A percentile compares a stretch with the other conserved stretches of the same genome.
These are phyloP conservation scores for Bjerkandera adusta DNA, from an alignment of 1,284 basidiomycete genomes.

Conservation along the genomic window DNA sequence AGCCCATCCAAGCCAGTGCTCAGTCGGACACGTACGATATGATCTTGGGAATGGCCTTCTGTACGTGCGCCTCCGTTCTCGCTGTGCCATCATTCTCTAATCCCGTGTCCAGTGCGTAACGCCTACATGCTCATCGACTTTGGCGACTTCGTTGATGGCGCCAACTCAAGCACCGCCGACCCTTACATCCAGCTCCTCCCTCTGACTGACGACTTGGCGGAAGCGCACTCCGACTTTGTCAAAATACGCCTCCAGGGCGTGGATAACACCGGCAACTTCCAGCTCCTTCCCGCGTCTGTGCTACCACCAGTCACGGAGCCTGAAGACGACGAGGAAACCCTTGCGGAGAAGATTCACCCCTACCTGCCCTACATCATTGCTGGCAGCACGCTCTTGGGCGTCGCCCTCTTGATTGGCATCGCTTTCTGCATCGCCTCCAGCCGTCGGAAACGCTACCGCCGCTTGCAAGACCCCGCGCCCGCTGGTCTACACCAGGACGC, in stretches of 20 bases:
- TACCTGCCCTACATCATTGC: constrained; percentile 33
- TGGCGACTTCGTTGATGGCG: constrained; percentile 51
- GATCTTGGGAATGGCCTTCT: constrained; percentile 78
- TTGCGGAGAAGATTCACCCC: constrained; percentile 24
- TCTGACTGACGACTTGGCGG: constrained; percentile 34
- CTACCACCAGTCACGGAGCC: constrained; percentile 19
- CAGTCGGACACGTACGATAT: constrained; percentile 58
- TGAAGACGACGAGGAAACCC: constrained; percentile 14
- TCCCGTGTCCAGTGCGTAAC: constrained; percentile 56
- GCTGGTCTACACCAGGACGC: constrained; percentile 23
- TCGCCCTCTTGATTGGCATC: constrained; percentile 23
- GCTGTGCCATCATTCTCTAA: neutral
- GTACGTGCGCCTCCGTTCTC: constrained; percentile 42
- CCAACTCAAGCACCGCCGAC: constrained; percentile 29
- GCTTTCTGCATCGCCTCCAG: constrained; percentile 28
- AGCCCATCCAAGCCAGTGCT: constrained; percentile 57
- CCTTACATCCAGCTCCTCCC: constrained; percentile 66
- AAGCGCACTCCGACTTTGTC: constrained; percentile 54
- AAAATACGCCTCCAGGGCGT: constrained; percentile 44
- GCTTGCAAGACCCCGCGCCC: constrained; percentile 30
- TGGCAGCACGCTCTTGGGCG: constrained; percentile 24
- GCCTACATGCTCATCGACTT: constrained; percentile 60
- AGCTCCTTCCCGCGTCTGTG: constrained; percentile 47
- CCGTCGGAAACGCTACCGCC: constrained; percentile 33
- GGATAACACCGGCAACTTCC: constrained; percentile 42